These are phyloP conservation scores for Persicaria tinctoria DNA, from an alignment of 148 eudicot genomes.

Conservation along the genomic window DNA sequence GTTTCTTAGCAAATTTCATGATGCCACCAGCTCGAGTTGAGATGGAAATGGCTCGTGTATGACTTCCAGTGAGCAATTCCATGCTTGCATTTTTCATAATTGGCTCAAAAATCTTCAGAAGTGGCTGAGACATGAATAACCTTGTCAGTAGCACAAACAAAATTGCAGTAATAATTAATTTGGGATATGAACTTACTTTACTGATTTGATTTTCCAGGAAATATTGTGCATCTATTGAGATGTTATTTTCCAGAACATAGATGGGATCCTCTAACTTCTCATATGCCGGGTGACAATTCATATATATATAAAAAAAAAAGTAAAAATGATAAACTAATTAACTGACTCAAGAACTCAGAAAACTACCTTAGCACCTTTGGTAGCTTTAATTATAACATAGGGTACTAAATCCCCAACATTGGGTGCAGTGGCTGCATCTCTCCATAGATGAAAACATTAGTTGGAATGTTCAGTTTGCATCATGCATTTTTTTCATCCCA, in stretches of 20 bases:
- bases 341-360: neutral
- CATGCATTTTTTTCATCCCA: neutral
- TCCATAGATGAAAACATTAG: constrained; percentile 23
- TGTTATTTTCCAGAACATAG: constrained; percentile 87
- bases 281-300: constrained; percentile 69
- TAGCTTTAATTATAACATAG: constrained; percentile 89
- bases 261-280: constrained; percentile 98
- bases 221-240: constrained; percentile 92
- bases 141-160: constrained; percentile 16
- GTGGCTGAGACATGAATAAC: constrained; percentile 57
- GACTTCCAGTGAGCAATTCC: constrained; percentile 89
- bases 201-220: constrained; percentile 96
- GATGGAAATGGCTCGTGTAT: constrained; percentile 88
- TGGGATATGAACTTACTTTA: constrained; percentile 50
- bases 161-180: neutral
- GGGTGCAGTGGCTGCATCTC: constrained; percentile 99
- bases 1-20: constrained; percentile 98
- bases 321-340: neutral
- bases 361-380: constrained; percentile 96
- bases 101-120: constrained; percentile 94
- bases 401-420: constrained; percentile 98
- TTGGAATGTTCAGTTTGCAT: neutral
- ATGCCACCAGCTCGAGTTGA: constrained; percentile 94
- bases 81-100: constrained; percentile 84
- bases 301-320: constrained; percentile 14